Conservation (phyloP, 2,329 filamentous ascomycete species). For the Pseudogymnoascus sp. region DNA sequence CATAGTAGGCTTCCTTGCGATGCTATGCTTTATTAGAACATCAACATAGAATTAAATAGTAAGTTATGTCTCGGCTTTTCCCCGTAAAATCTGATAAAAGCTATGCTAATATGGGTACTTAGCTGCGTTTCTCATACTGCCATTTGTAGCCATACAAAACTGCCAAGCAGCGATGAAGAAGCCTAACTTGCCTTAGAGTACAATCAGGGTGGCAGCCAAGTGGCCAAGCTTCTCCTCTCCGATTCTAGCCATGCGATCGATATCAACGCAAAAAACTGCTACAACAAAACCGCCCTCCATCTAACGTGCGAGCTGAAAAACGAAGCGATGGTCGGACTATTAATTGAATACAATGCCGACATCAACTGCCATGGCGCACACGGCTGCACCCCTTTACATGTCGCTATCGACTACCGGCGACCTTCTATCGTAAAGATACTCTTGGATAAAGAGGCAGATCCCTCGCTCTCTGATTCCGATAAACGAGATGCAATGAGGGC, state of each 20-base stretch:
- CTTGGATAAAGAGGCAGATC: background rate
- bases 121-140: too few relatives aligned
- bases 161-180: too few relatives aligned
- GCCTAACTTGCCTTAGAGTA: too few relatives aligned
- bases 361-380: background rate
- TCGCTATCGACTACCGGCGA: background rate
- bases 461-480: background rate
- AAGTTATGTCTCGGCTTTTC: too few relatives aligned
- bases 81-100: too few relatives aligned
- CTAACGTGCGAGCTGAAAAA: background rate
- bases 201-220: background rate
- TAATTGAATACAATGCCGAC: background rate
- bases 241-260: background rate
- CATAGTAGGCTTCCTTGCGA: too few relatives aligned
- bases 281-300: background rate
- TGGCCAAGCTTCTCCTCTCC: background rate
- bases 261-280: background rate
- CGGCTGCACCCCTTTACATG: background rate
- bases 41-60: too few relatives aligned
- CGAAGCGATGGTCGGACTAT: background rate
- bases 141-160: too few relatives aligned
- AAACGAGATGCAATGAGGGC: background rate
- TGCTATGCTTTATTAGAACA: too few relatives aligned
- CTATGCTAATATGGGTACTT: too few relatives aligned
- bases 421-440: background rate